Evolutionary conservation across 495 filamentous ascomycete species (phyloP).

Genomic region (Darksidea phi): DNA sequence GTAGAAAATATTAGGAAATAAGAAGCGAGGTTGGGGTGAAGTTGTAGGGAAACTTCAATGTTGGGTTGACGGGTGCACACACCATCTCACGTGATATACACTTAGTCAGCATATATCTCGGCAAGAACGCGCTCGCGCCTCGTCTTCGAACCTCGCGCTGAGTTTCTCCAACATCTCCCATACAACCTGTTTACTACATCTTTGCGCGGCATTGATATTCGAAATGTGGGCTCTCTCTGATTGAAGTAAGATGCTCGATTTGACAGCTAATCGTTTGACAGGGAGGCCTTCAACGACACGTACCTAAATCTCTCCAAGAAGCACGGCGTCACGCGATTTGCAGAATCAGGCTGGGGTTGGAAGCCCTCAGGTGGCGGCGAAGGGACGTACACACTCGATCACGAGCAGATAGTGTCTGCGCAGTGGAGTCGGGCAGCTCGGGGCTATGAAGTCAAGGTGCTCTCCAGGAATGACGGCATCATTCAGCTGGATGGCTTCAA

Average conservation of each 20-base stretch:
- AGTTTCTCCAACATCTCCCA: too few relatives aligned
- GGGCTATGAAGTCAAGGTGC: slow-evolving; percentile 89
- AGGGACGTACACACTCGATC: slow-evolving; percentile 79
- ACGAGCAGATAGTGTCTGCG: slow-evolving; percentile 72
- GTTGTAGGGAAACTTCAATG: too few relatives aligned
- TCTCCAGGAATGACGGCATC: slow-evolving; percentile 76
- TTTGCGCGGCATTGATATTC: too few relatives aligned
- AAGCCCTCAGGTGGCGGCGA: slow-evolving; percentile 83
- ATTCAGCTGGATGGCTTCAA: slow-evolving; percentile 95
- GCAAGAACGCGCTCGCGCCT: too few relatives aligned
- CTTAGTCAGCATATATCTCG: too few relatives aligned
- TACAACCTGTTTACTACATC: too few relatives aligned
- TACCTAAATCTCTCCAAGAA: slow-evolving; percentile 91
- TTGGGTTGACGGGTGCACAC: too few relatives aligned
- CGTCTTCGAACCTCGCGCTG: too few relatives aligned
- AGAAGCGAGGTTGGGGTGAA: too few relatives aligned
- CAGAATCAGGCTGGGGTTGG: slow-evolving; percentile 91
- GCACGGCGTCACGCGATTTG: slow-evolving; percentile 86
- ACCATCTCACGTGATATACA: too few relatives aligned
- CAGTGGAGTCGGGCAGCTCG: slow-evolving; percentile 95
- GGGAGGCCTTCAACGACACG: slow-evolving; percentile 95
- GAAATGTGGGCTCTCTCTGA: too few relatives aligned
- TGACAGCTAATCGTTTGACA: slow-evolving; percentile 33
- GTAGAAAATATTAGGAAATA: too few relatives aligned
- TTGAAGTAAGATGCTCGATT: neutral